Evolutionary conservation across 2,329 filamentous ascomycete genomes (phyloP).

Genomic region (Torrubiellomyces zombiae): DNA sequence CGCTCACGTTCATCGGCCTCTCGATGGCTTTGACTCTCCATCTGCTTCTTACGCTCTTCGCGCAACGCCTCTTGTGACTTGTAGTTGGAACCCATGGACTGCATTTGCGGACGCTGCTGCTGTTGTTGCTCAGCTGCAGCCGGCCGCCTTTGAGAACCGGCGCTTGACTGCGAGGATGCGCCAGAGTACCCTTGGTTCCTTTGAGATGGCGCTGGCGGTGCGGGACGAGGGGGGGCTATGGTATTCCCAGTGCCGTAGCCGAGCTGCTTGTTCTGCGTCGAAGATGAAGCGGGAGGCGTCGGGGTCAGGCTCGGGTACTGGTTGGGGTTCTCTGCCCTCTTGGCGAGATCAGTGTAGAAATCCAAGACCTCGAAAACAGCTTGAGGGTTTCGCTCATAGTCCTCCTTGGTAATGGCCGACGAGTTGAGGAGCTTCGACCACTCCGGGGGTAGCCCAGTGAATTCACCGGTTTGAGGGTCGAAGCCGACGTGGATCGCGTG

Average conservation of each 20-base stretch:
- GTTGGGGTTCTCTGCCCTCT: conserved; percentile 54
- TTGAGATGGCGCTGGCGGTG: conserved; percentile 25
- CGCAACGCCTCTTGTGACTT: conserved; percentile 30
- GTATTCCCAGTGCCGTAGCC: conserved; percentile 38
- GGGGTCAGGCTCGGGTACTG: conserved; percentile 53
- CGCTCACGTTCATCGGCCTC: conserved; percentile 50
- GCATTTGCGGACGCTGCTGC: conserved; percentile 41
- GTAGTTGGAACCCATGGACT: conserved; percentile 37
- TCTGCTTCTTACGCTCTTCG: conserved; percentile 45
- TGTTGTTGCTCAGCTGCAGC: conserved; percentile 18
- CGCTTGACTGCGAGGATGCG: conserved; percentile 18
- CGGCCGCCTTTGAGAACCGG: conserved; percentile 27
- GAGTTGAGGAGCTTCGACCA: conserved; percentile 95
- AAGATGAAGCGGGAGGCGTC: conserved; percentile 47
- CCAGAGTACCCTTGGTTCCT: conserved; percentile 27
- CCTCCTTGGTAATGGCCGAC: conserved; percentile 94
- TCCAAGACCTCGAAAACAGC: conserved; percentile 67
- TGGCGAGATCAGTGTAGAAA: conserved; percentile 73
- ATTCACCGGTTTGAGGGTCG: conserved; percentile 85
- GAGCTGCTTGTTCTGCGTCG: conserved; percentile 44
- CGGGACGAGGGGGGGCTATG: conserved; percentile 53
- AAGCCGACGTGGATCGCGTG: conserved; percentile 96
- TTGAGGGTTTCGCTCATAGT: conserved; percentile 93
- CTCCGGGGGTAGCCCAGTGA: conserved; percentile 83
- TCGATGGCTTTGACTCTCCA: conserved; percentile 38